Evolutionary conservation across 371 early-diverging fungal species (phyloP).

Genomic region (Neoconidiobolus thromboides): DNA sequence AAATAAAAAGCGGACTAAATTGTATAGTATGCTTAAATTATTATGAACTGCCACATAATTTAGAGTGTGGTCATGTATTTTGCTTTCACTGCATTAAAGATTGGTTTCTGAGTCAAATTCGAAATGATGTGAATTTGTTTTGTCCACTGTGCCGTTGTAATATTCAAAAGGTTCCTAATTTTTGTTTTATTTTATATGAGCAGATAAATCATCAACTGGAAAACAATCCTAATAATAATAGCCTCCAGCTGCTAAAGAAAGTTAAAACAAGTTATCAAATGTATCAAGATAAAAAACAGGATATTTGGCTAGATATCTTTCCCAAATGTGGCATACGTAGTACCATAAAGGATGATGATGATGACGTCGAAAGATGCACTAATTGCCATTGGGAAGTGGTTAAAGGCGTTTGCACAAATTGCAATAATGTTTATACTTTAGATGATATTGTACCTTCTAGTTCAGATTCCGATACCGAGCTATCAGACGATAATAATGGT

Average conservation of each 20-base stretch:
- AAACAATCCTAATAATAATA: not conserved
- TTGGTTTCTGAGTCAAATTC: not conserved
- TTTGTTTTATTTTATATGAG: not conserved
- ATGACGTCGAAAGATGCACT: not conserved
- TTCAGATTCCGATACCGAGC: not conserved
- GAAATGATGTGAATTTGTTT: not conserved
- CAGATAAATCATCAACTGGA: not conserved
- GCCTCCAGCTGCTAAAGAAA: not conserved
- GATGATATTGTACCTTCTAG: not conserved
- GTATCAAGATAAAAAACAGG: not conserved
- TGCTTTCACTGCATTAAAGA: slow-evolving; percentile 1
- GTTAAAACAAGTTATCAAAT: not conserved
- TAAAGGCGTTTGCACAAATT: not conserved
- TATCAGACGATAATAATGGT: too few relatives aligned
- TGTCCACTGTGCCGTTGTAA: not conserved
- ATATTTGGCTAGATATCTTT: not conserved
- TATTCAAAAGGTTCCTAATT: not conserved
- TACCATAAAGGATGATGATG: not conserved
- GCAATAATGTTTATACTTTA: not conserved
- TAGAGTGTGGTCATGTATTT: slow-evolving; percentile 1
- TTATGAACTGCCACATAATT: not conserved
- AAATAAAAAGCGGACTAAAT: not conserved
- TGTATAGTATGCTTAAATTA: not conserved
- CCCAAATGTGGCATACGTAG: not conserved
- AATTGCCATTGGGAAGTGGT: slow-evolving; percentile 1